Evolutionary conservation across 1,139 yeast species (phyloP), one percentile per base, ranked within the genome.

Genomic region (Sugiyamaella grinbergsii): DNA sequence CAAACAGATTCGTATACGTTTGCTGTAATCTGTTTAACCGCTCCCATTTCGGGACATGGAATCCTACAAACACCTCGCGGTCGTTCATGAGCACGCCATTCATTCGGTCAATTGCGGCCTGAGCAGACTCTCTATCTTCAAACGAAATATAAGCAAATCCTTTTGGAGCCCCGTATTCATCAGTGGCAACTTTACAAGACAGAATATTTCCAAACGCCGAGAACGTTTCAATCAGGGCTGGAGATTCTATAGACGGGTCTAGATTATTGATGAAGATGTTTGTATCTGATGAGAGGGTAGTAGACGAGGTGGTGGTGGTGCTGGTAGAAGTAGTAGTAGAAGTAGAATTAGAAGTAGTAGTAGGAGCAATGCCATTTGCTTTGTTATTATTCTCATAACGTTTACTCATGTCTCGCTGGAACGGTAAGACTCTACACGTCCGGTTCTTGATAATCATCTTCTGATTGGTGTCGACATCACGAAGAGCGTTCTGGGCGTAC

Each of bases 391-490:
- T 19, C 10, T 45, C 42, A 36, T 28, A 16, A 16, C 32, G 16
- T 13, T 34, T 36, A 26, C 11, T 24, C 1, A 31, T 20, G 22
- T 46, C 50, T 33, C 53, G 49, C 28, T 57, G 52, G 51, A 94
- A 86, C 89, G 95, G 86, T 91, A 86, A 85, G 72, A 89, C 87
- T 75, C 95, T 83, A 72, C 94, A 85, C 62, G 93, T 89, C 69
- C 83, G 83, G 66, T 93, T 94, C 71, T 87, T 87, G 69, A 90
- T 78, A 69, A 90, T 78, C 65, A 81, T 81, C 58, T 85, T 73
- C 74, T 87, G 86, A 81, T 85, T 84, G 11, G 34, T n/a, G 4
- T 33, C 47, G 72, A 85, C 78, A 67, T 83, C 85, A 64, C 84
- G 90, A 68, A 88, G 78, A 57, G 96, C 96, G 64, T 77, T 79